Conservation (phyloP, 2,329 filamentous ascomycete genomes). For the Fusarium sp. region DNA sequence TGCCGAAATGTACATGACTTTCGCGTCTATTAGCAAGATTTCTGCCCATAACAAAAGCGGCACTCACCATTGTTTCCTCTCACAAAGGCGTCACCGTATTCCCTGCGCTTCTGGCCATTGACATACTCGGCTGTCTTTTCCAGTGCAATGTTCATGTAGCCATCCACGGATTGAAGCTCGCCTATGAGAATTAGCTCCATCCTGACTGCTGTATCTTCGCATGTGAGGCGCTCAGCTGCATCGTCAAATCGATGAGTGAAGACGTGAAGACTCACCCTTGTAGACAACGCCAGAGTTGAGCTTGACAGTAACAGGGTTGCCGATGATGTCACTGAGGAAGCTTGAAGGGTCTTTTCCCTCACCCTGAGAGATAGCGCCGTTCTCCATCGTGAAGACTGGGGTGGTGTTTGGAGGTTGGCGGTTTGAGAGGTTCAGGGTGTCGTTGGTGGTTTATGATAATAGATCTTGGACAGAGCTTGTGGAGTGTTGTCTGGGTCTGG, state of each 20-base stretch:
- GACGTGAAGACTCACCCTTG: conserved; percentile 71
- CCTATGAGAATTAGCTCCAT: conserved; percentile 60
- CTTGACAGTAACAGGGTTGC: conserved; percentile 93
- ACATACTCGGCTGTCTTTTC: conserved; percentile 95
- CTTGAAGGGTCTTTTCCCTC: conserved; percentile 93
- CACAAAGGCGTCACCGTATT: conserved; percentile 94
- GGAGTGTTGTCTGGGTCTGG: conserved; percentile 8
- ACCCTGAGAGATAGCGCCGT: conserved; percentile 67
- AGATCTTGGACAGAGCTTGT: conserved; percentile 21
- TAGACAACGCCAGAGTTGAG: conserved; percentile 98
- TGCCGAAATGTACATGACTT: conserved; percentile 77
- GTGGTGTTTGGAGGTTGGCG: conserved; percentile 3
- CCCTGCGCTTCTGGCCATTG: conserved; percentile 81
- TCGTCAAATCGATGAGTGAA: not conserved
- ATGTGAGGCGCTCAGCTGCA: not conserved
- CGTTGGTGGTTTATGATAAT: conserved; percentile 25
- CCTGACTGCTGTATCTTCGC: not conserved
- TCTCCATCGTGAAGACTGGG: conserved; percentile 70
- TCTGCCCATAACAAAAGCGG: not conserved
- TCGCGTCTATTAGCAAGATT: conserved; percentile 17
- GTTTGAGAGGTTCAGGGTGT: conserved; percentile 8
- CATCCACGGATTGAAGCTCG: conserved; percentile 95
- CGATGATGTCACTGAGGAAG: conserved; percentile 94
- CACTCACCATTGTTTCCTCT: conserved; percentile 91
- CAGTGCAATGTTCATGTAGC: conserved; percentile 99